These are phyloP conservation scores for Anthostomella pinea DNA, from an alignment of 2,329 filamentous ascomycete genomes.

Conservation along the genomic window DNA sequence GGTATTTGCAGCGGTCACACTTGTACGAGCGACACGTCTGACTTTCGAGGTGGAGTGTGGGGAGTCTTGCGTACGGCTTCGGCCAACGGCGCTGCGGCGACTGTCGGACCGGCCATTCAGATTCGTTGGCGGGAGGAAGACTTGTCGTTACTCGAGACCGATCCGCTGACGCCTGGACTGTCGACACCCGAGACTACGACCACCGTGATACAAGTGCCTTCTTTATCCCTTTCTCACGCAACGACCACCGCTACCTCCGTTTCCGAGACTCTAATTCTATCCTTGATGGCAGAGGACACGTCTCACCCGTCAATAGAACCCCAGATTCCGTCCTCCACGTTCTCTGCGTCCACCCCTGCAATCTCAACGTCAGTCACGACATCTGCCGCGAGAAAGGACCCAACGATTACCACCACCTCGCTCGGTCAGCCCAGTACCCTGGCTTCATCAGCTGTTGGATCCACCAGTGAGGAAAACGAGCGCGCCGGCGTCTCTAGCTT, in stretches of 20 bases:
- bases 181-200: slow-evolving; percentile 4
- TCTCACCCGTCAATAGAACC: too few relatives aligned
- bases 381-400: too few relatives aligned
- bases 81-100: slow-evolving; percentile 12
- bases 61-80: slow-evolving; percentile 24
- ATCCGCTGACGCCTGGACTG: slow-evolving; percentile 22
- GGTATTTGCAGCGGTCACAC: slow-evolving; percentile 30
- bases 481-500: slow-evolving; percentile 8
- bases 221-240: neutral
- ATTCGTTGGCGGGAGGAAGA: slow-evolving; percentile 25
- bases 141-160: slow-evolving; percentile 21
- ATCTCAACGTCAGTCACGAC: too few relatives aligned
- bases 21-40: slow-evolving; percentile 38
- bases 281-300: too few relatives aligned
- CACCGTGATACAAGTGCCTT: neutral
- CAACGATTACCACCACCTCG: neutral
- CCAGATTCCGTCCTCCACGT: too few relatives aligned
- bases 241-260: neutral
- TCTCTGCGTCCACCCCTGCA: too few relatives aligned
- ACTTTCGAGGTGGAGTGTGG: slow-evolving; percentile 19
- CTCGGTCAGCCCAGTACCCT: neutral
- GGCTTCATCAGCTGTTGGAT: neutral
- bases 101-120: slow-evolving; percentile 22
- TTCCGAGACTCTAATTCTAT: neutral
- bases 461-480: neutral